Conservation (phyloP, 768 basidiomycete species). For the Cubamyces lactineus region DNA sequence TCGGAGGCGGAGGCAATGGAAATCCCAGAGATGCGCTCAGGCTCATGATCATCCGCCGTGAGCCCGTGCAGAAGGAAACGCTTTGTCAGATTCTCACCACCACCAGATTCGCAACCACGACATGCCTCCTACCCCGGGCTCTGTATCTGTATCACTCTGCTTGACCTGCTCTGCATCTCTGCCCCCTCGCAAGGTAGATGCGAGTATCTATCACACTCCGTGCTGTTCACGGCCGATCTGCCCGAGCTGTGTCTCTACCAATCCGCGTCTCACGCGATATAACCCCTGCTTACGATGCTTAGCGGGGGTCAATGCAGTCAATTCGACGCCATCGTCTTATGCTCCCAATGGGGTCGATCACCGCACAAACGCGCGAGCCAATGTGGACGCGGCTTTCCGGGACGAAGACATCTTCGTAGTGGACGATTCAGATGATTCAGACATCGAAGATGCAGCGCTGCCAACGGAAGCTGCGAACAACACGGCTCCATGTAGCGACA, state of each 20-base stretch:
- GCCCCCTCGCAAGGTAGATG: constrained; percentile 25
- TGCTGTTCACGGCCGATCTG: constrained; percentile 76
- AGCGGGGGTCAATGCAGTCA: constrained; percentile 44
- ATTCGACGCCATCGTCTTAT: not conserved
- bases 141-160: constrained; percentile 23
- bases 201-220: constrained; percentile 50
- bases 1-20: not conserved
- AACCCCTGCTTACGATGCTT: constrained; percentile 75
- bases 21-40: too few species aligned
- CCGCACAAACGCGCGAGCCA: constrained; percentile 25
- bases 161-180: constrained; percentile 36
- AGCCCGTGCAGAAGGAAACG: not conserved
- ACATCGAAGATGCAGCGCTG: constrained; percentile 12
- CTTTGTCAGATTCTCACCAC: not conserved
- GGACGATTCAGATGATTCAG: constrained; percentile 58
- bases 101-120: not conserved
- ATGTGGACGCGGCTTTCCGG: constrained; percentile 56
- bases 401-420: constrained; percentile 69
- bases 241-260: constrained; percentile 53
- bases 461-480: too few species aligned
- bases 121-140: constrained; percentile 4
- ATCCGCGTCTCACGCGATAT: constrained; percentile 68
- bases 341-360: not conserved
- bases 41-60: too few species aligned
- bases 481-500: too few species aligned